A percentile compares a stretch with the other conserved stretches of the same genome.
These are phyloP conservation scores for Gossypium trilobum DNA, from an alignment of 441 rosid species.

Conservation along the genomic window DNA sequence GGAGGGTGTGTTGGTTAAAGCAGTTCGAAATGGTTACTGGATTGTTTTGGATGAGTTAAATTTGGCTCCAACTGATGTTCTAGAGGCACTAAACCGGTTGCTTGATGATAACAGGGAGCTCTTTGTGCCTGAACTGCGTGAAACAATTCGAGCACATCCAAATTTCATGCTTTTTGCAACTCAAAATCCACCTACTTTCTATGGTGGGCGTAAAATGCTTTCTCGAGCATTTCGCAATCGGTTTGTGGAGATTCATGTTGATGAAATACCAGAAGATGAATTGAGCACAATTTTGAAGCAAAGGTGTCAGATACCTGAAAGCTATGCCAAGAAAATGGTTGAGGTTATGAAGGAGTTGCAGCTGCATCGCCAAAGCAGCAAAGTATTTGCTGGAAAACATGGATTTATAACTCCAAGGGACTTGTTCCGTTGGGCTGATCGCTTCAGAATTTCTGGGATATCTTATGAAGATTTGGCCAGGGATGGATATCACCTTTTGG, in stretches of 20 bases:
- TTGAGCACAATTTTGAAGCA: conserved; percentile 57
- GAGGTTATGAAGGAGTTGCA: conserved; percentile 93
- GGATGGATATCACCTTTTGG: conserved; percentile 89
- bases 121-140: conserved; percentile 77
- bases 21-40: conserved; percentile 89
- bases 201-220: conserved; percentile 97
- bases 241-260: conserved; percentile 97
- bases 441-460: conserved; percentile 55
- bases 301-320: conserved; percentile 64
- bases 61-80: conserved; percentile 95
- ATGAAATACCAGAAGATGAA: conserved; percentile 90
- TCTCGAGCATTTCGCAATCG: conserved; percentile 99
- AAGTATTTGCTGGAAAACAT: conserved; percentile 98
- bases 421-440: conserved; percentile 94
- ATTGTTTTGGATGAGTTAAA: conserved; percentile 93
- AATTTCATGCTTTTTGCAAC: conserved; percentile 97
- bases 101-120: conserved; percentile 98
- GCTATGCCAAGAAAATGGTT: conserved; percentile 79
- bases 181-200: conserved; percentile 91
- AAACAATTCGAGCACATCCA: conserved; percentile 78
- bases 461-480: conserved; percentile 81
- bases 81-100: conserved; percentile 89
- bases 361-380: conserved; percentile 82
- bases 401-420: conserved; percentile 97
- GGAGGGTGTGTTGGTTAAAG: conserved; percentile 92